Evolutionary conservation across 1,284 basidiomycete species (phyloP).

Genomic region (Ustilago nuda): DNA sequence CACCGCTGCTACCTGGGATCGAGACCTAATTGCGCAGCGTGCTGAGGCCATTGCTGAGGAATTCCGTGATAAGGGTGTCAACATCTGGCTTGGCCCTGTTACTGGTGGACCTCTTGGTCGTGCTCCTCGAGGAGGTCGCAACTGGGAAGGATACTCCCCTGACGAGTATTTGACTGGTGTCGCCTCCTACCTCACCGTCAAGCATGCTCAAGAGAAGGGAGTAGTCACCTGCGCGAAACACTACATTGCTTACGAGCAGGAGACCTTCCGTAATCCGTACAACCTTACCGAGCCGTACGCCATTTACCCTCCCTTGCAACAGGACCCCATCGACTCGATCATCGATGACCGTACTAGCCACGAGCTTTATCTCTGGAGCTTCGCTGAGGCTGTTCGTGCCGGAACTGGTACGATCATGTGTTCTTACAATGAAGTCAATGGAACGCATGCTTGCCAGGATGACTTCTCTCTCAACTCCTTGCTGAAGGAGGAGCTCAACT

Average conservation of each 20-base stretch:
- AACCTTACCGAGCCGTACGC: conserved; percentile 27
- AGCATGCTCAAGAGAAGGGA: conserved; percentile 53
- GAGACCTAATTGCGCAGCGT: conserved; percentile 78
- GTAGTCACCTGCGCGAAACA: conserved; percentile 69
- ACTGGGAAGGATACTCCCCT: conserved; percentile 77
- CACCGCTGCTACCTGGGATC: conserved; percentile 77
- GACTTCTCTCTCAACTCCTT: conserved; percentile 76
- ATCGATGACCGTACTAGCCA: conserved; percentile 82
- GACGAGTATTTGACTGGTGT: conserved; percentile 53
- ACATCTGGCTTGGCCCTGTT: conserved; percentile 75
- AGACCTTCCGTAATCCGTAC: conserved; percentile 51
- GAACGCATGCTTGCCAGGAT: conserved; percentile 78
- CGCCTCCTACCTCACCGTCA: conserved; percentile 48
- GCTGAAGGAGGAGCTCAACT: conserved; percentile 79
- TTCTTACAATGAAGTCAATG: conserved; percentile 74
- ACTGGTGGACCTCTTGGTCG: conserved; percentile 71
- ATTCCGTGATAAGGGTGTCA: conserved; percentile 81
- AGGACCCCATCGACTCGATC: conserved; percentile 73
- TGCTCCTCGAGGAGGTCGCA: conserved; percentile 77
- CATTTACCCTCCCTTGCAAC: conserved; percentile 41
- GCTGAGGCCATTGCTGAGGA: conserved; percentile 83
- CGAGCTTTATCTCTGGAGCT: conserved; percentile 69
- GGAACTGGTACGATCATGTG: conserved; percentile 70
- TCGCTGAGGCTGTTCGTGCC: conserved; percentile 71
- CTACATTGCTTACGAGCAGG: conserved; percentile 64